Evolutionary conservation across 352 stramenopile species (phyloP).

Genomic region (Globisporangium nodosum): DNA sequence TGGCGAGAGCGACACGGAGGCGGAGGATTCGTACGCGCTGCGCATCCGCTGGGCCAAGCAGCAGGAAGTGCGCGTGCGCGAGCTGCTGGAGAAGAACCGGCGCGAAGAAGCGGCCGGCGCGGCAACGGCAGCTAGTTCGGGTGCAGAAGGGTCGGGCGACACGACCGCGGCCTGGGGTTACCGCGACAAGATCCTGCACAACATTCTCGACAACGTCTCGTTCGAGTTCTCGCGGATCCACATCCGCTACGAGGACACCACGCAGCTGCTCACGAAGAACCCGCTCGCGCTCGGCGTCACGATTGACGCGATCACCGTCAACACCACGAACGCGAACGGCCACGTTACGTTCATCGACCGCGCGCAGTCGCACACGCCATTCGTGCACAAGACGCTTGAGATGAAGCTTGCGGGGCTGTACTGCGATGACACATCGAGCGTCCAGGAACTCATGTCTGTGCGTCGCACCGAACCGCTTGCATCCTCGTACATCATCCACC

Average conservation of each 20-base stretch:
- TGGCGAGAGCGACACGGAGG: not conserved
- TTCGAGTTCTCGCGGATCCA: slow-evolving; percentile 82
- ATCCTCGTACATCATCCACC: slow-evolving; percentile 54
- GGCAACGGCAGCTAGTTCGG: not conserved
- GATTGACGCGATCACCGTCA: slow-evolving; percentile 66
- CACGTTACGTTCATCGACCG: slow-evolving; percentile 77
- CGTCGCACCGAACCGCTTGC: slow-evolving; percentile 21
- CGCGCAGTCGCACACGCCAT: slow-evolving; percentile 66
- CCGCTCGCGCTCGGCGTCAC: slow-evolving; percentile 63
- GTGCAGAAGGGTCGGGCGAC: slow-evolving; percentile 19
- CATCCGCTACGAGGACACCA: slow-evolving; percentile 79
- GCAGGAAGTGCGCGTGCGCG: slow-evolving; percentile 71
- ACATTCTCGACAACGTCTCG: slow-evolving; percentile 78
- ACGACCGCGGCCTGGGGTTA: slow-evolving; percentile 64
- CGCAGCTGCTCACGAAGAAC: slow-evolving; percentile 48
- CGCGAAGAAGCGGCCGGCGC: slow-evolving; percentile 30
- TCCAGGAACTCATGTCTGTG: slow-evolving; percentile 18
- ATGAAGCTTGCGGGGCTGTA: slow-evolving; percentile 58
- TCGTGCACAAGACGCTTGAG: slow-evolving; percentile 74
- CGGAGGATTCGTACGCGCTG: slow-evolving; percentile 51
- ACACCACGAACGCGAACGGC: slow-evolving; percentile 78
- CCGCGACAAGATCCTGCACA: slow-evolving; percentile 77
- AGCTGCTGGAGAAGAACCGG: slow-evolving; percentile 70
- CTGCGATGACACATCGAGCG: slow-evolving; percentile 37
- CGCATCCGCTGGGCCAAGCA: slow-evolving; percentile 73